These are phyloP conservation scores for Kwoniella pini DNA, from an alignment of 768 basidiomycete species.

Conservation along the genomic window DNA sequence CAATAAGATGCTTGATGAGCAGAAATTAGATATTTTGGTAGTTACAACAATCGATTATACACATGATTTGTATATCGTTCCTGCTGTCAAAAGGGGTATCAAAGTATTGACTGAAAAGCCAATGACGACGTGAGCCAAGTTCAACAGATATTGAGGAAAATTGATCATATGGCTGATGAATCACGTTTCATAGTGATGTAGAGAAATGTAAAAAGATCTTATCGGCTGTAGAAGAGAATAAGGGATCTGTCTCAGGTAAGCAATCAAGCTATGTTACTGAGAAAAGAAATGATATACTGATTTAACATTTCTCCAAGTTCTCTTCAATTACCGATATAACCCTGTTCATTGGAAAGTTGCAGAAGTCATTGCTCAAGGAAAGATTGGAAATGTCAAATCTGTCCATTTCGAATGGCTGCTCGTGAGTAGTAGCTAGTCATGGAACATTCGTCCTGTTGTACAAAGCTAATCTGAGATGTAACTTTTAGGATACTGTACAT, in stretches of 20 bases:
- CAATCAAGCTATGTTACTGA: not conserved
- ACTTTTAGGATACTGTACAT: constrained; percentile 59
- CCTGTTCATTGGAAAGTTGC: constrained; percentile 61
- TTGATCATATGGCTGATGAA: not conserved
- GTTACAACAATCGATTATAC: constrained; percentile 61
- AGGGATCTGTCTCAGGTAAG: constrained; percentile 48
- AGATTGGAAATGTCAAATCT: constrained; percentile 60
- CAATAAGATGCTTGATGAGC: constrained; percentile 58
- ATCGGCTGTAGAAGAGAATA: constrained; percentile 58
- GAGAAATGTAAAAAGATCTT: constrained; percentile 60
- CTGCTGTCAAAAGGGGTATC: constrained; percentile 48
- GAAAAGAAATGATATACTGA: not conserved
- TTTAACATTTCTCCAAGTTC: constrained; percentile 14
- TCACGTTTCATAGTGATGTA: constrained; percentile 47
- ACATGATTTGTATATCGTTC: constrained; percentile 60
- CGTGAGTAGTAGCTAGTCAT: constrained; percentile 19
- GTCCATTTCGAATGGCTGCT: constrained; percentile 63
- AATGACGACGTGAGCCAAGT: constrained; percentile 57
- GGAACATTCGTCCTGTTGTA: no score
- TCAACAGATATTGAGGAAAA: not conserved
- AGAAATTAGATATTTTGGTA: constrained; percentile 60
- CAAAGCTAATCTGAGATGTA: no score
- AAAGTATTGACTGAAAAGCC: constrained; percentile 62
- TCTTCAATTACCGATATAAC: constrained; percentile 56
- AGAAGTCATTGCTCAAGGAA: constrained; percentile 58